A percentile compares a stretch with the other conserved stretches of the same genome.
Evolutionary conservation across 495 filamentous ascomycete genomes (phyloP).

Genomic region (Staphylotrichum longicolle): DNA sequence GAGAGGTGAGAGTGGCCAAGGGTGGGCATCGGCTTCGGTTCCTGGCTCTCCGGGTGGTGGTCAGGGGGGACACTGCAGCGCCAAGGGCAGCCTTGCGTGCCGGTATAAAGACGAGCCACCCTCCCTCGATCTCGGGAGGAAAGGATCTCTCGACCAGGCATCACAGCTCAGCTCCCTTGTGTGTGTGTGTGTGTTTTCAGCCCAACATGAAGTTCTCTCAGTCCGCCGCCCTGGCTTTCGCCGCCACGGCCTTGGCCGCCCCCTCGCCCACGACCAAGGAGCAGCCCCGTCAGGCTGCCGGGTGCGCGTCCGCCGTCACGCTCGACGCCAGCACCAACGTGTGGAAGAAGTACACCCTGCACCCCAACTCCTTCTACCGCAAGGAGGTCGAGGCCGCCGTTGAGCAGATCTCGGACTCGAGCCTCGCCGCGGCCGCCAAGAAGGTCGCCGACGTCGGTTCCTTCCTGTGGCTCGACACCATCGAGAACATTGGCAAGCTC

Average conservation of each 20-base stretch:
- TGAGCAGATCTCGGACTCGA: conserved; percentile 37
- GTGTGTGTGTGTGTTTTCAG: conserved; percentile 22
- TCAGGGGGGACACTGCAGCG: conserved; percentile 16
- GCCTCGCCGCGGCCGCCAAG: conserved; percentile 44
- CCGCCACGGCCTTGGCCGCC: conserved; percentile 43
- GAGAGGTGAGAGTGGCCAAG: neutral
- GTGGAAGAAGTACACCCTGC: conserved; percentile 52
- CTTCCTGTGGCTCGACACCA: conserved; percentile 68
- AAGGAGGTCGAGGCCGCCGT: conserved; percentile 52
- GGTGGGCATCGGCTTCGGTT: conserved; percentile 5
- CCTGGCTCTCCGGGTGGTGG: neutral
- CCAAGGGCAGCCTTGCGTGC: conserved; percentile 16
- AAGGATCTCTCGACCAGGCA: conserved; percentile 14
- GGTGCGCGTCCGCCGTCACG: conserved; percentile 50
- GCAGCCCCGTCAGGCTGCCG: conserved; percentile 34
- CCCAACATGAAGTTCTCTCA: conserved; percentile 48
- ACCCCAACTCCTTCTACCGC: conserved; percentile 58
- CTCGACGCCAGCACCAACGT: conserved; percentile 55
- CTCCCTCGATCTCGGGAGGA: conserved; percentile 17
- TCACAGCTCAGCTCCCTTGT: conserved; percentile 1
- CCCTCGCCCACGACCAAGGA: conserved; percentile 36
- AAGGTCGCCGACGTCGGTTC: conserved; percentile 63
- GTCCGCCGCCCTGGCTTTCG: conserved; percentile 42
- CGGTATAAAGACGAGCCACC: conserved; percentile 40
- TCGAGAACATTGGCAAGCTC: conserved; percentile 59